These are phyloP conservation scores for Scutellaria baicalensis DNA, from an alignment of 257 asterid genomes.

Conservation along the genomic window DNA sequence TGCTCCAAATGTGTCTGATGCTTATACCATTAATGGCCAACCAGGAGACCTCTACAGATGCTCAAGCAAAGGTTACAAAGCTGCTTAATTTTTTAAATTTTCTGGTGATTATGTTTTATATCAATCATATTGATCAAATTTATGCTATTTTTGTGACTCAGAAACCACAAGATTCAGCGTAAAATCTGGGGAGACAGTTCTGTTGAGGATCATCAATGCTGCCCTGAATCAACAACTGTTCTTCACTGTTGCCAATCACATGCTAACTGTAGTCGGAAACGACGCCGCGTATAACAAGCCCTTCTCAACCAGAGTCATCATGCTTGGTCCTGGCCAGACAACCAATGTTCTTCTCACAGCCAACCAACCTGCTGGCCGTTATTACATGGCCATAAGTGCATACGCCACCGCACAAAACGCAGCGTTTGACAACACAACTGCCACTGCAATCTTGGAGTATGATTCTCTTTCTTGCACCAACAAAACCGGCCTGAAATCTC, in stretches of 20 bases:
- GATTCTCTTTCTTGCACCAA: conserved; percentile 7
- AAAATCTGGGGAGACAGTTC: conserved; percentile 43
- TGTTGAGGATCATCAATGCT: conserved; percentile 56
- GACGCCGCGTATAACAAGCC: conserved; percentile 60
- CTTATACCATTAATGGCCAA: conserved; percentile 75
- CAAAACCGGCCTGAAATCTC: neutral
- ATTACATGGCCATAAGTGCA: conserved; percentile 55
- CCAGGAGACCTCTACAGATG: conserved; percentile 69
- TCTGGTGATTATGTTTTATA: neutral
- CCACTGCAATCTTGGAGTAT: conserved; percentile 57
- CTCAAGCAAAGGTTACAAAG: conserved; percentile 33
- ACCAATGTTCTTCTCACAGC: conserved; percentile 62
- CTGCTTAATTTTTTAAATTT: too few species aligned
- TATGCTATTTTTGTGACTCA: conserved; percentile 1
- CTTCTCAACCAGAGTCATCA: conserved; percentile 37
- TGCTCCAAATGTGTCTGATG: conserved; percentile 70
- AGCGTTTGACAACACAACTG: conserved; percentile 56
- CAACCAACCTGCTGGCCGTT: conserved; percentile 41
- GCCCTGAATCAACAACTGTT: conserved; percentile 71
- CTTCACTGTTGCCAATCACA: conserved; percentile 55
- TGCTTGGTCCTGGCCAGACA: conserved; percentile 68
- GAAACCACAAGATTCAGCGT: conserved; percentile 37
- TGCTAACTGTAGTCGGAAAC: conserved; percentile 45
- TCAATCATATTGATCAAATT: neutral
- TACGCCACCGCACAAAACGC: conserved; percentile 53